Base-by-base conservation (phyloP, 805 yeast genomes). In the Nakazawaea sp. region DNA sequence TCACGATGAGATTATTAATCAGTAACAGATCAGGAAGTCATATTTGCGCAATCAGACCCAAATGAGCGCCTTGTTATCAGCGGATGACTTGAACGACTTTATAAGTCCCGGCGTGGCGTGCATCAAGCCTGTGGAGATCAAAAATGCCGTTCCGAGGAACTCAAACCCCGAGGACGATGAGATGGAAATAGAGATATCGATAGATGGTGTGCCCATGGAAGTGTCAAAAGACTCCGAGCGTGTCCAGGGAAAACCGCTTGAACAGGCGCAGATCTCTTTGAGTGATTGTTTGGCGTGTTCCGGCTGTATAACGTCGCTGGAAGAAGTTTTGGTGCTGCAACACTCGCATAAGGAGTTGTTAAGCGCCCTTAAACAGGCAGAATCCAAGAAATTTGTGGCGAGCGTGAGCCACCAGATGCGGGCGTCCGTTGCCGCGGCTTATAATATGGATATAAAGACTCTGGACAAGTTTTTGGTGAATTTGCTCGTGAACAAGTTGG, bases 221-320 rank as follows among this genome's bases (percentile, higher is more conserved):
- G 88, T 87, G 2, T 74, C 81, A 5, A 68, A 71, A 32, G 79
- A 75, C 42, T 78, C 75, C 18, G 75, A 73, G 32, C 79, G 75
- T 43, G 78, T 75, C 18, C 61, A 62, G 5, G 52, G 66, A 3
- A 66, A 69, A 25, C 62, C 65, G 15, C 62, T 87, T 5, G 70
- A 80, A 19, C 78, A 87, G 36, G 97, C 97, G 0, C 90, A 84
- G 45, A 90, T 92, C 32, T 82, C 92, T 2, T 61, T 92, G 35
- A 80, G 88, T 15, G 98, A 92, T 62, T 92, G 98, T 59, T 64
- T 92, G 37, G 98, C 98, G 0, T 92, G 98, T 53, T 78, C 94
- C 7, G 98, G 98, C 1, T 92, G 98, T 57, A 87, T 92, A 38
- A 92, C 98, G 0, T 84, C 96, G 4, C 94, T 96, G n/a, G 98